These are phyloP conservation scores for Neofusicoccum cordaticola DNA, from an alignment of 2,329 filamentous ascomycete genomes.

Conservation along the genomic window DNA sequence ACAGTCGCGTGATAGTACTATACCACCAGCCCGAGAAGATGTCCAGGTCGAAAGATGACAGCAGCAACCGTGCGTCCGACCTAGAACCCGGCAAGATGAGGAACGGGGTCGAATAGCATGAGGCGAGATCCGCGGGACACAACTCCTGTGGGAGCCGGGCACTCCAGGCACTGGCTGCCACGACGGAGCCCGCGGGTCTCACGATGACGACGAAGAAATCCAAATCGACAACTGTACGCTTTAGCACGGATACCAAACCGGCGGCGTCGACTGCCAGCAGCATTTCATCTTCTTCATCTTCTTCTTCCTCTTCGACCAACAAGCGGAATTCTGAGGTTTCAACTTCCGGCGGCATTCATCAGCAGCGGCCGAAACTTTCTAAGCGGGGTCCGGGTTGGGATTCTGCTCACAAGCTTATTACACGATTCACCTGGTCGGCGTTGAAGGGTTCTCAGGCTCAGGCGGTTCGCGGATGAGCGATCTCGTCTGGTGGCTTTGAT, in stretches of 20 bases:
- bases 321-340: conserved; percentile 8
- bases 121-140: conserved; percentile 47
- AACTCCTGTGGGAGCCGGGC: conserved; percentile 11
- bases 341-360: neutral
- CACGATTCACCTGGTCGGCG: conserved; percentile 19
- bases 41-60: conserved; percentile 83
- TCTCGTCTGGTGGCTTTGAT: conserved; percentile 2
- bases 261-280: conserved; percentile 8
- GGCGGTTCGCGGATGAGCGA: conserved; percentile 17
- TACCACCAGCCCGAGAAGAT: conserved; percentile 78
- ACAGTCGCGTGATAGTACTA: conserved; percentile 51
- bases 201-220: conserved; percentile 12
- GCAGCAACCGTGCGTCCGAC: conserved; percentile 7
- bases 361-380: conserved; percentile 13
- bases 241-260: conserved; percentile 14
- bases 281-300: conserved; percentile 8
- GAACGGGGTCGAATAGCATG: conserved; percentile 89
- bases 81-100: conserved; percentile 97
- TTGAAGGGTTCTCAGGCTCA: conserved; percentile 18
- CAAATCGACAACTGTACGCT: conserved; percentile 8
- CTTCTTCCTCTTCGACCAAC: conserved; percentile 11
- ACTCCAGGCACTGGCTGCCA: conserved; percentile 11
- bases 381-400: conserved; percentile 17
- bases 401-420: conserved; percentile 19
- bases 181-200: conserved; percentile 17